Base-by-base conservation (phyloP, 2,329 filamentous ascomycete species). In the Colletotrichum sp. region DNA sequence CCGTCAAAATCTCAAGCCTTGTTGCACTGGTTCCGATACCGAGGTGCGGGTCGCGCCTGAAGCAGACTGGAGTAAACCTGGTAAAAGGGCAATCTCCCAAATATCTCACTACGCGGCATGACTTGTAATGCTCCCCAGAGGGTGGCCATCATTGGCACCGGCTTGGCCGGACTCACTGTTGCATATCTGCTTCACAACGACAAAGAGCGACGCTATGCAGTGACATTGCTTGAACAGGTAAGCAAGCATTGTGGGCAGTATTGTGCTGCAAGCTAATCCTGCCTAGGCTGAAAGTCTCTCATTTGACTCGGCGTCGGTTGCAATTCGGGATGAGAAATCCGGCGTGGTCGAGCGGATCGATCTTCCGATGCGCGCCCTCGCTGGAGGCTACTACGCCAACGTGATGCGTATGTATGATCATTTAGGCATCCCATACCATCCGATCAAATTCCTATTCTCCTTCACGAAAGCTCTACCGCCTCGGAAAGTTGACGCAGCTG, bases 331-430 rank as follows among this genome's bases (percentile, higher is more conserved):
- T 68, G 79, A 80, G 8, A 77, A 69, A 11, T 82, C 81, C 8
- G 81, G 80, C 57, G 19, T 70, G 3, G 77, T 78, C 9, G 85
- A 86, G 76, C 82, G 84, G 12, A 79, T 87, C 39, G 85, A 87
- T 68, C 71, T 87, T 6, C 85, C 85, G 6, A 85, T 85, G 82
- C 84, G 85, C 30, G 83, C 83, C 6, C 81, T 80, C 70, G 82
- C 83, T 1, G 82, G 80, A 9, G 84, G 85, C 25, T 93, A 90
- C 81, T 92, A 93, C 79, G 80, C 82, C 63, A 90, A 91, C 76
- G 82, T 93, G 65, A 87, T 86, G 77, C 84, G 85, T 30, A 89
- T 93, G 87, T 92, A 92, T 80, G 84, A 88, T 30, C 84, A 91
- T 77, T 82, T 93, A 5, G 86, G 84, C 3, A 84, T 93, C 15